Evolutionary conservation across 2,329 filamentous ascomycete genomes (phyloP).

Genomic region (Alternaria hordeiaustralica): DNA sequence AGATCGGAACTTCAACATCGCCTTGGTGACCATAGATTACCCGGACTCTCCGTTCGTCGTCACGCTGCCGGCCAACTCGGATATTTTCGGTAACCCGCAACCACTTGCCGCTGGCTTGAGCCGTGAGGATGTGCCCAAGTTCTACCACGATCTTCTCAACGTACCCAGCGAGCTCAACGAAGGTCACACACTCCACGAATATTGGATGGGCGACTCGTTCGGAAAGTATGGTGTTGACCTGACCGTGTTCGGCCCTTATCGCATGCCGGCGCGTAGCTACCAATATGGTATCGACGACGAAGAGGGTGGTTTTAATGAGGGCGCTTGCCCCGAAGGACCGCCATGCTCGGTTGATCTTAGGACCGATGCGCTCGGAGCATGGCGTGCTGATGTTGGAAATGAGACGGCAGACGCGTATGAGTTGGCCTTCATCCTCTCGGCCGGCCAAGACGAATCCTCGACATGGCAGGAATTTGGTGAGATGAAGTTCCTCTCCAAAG

Average conservation of each 20-base stretch:
- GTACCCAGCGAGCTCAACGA: constrained; percentile 57
- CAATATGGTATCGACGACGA: constrained; percentile 60
- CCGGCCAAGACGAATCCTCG: constrained; percentile 62
- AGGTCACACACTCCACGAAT: constrained; percentile 63
- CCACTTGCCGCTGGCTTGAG: constrained; percentile 51
- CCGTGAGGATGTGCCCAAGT: constrained; percentile 57
- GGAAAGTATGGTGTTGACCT: constrained; percentile 61
- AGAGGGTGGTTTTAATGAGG: constrained; percentile 54
- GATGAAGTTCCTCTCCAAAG: constrained; percentile 58
- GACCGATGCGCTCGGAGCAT: constrained; percentile 57
- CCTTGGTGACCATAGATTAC: constrained; percentile 61
- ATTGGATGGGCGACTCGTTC: constrained; percentile 64
- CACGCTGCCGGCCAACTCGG: constrained; percentile 54
- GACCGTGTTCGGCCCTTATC: constrained; percentile 60
- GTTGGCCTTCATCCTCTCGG: constrained; percentile 62
- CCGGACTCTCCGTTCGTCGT: constrained; percentile 58
- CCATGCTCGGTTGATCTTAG: constrained; percentile 58
- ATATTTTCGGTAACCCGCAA: constrained; percentile 60
- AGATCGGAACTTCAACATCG: constrained; percentile 63
- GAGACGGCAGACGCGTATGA: constrained; percentile 57
- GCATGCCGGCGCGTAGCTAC: constrained; percentile 56
- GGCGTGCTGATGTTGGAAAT: constrained; percentile 60
- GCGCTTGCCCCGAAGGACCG: constrained; percentile 54
- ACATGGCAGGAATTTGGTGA: constrained; percentile 65
- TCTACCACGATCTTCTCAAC: constrained; percentile 61